Base-by-base conservation (phyloP, 2,329 filamentous ascomycete genomes). In the Neofusicoccum cordaticola region DNA sequence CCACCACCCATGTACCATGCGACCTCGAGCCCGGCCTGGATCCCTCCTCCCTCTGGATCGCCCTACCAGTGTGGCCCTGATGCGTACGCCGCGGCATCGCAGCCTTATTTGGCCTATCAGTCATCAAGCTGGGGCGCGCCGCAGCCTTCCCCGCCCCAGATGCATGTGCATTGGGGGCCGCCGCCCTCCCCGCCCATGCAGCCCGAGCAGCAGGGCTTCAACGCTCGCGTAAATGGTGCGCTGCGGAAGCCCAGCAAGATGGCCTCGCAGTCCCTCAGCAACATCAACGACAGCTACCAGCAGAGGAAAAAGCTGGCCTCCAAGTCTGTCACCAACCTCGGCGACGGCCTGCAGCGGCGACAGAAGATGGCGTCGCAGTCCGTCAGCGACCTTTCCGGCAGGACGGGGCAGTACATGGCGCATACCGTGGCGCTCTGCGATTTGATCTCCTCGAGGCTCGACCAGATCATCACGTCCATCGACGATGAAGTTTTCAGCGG, bases 401-500 rank as follows among this genome's bases (percentile, higher is more conserved):
- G 72, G 62, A 75, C 73, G 51, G 76, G 74, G 56, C 72, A 75
- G 48, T 74, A 73, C 51, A 68, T 81, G 61, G 78, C 73, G 63
- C 79, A 75, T 67, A 77, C 73, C 22, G 77, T 73, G 31, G 79
- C 73, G 5, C 75, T 86, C 17, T 86, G 82, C 69, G 86, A 90
- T 70, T 78, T 86, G 63, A 84, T 92, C 52, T 84, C 82, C 13
- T 80, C 81, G 3, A 86, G 86, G 61, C 84, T 93, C 66, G 85
- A 91, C 73, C 79, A 86, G 50, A 82, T 92, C 64, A 86, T 93
- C 73, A 91, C 90, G 0, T 81, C 85, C 34, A 92, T 93, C 63
- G 90, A 93, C 73, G 81, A 83, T 19, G 89, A 90, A 31, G 79
- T 74, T 9, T 84, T 84, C 62, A 79, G 75, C 65, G 82, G 82